Conservation (phyloP, 2,329 filamentous ascomycete species). For the Camillea tinctor region DNA sequence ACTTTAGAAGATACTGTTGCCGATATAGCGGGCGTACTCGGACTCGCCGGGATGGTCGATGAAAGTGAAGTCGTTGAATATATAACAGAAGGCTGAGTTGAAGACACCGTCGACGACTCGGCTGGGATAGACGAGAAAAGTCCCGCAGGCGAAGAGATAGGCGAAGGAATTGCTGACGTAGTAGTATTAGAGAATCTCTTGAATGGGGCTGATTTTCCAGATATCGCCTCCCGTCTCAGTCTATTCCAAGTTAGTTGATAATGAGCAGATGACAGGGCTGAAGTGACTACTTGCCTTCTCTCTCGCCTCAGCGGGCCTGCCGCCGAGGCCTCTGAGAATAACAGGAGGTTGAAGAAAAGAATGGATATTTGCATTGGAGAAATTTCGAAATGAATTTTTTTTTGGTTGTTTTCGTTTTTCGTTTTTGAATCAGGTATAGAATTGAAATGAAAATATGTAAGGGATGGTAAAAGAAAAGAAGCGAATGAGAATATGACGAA, state of each 20-base stretch:
- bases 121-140: constrained; percentile 5
- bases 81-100: constrained; percentile 8
- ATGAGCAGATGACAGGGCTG: neutral
- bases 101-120: constrained; percentile 10
- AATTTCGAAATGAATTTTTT: constrained; percentile 7
- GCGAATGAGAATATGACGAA: constrained; percentile 13
- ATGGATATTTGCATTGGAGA: constrained; percentile 28
- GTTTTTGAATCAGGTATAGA: constrained; percentile 6
- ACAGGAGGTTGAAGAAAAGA: constrained; percentile 29
- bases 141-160: neutral
- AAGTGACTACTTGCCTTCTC: constrained; percentile 23
- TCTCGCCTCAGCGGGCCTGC: constrained; percentile 32
- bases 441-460: constrained; percentile 14
- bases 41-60: neutral
- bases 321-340: constrained; percentile 31
- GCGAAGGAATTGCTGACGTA: constrained; percentile 4
- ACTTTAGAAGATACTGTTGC: constrained; percentile 2
- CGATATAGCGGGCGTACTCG: neutral
- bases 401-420: too few species aligned
- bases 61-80: constrained; percentile 8
- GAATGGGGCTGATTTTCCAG: constrained; percentile 15
- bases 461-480: constrained; percentile 13
- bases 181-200: constrained; percentile 25
- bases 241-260: constrained; percentile 24
- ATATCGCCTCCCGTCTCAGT: constrained; percentile 19